A percentile compares a stretch with the other conserved stretches of the same genome.
Conservation (phyloP, 305 asterid genomes). For the Rubia balearica region DNA sequence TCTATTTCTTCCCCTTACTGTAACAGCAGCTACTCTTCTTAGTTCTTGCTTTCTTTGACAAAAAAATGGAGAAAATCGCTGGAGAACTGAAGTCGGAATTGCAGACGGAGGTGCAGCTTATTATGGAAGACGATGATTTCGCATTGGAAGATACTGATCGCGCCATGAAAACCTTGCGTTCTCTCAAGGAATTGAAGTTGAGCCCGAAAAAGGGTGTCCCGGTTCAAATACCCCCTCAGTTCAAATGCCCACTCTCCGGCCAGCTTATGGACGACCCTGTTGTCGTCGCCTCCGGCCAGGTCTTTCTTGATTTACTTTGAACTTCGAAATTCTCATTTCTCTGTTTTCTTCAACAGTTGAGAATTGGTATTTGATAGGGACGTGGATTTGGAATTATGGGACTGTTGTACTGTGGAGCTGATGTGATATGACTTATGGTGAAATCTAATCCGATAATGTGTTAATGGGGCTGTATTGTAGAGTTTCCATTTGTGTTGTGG, state of each 20-base stretch:
- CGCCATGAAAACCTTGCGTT: constrained; percentile 32
- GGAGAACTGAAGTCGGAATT: constrained; percentile 44
- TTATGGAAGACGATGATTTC: constrained; percentile 32
- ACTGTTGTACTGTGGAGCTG: background rate
- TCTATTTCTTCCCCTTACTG: background rate
- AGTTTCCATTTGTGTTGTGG: background rate
- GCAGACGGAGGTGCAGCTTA: constrained; percentile 28
- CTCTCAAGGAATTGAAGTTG: constrained; percentile 32
- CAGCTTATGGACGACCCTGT: constrained; percentile 52
- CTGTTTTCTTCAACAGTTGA: background rate
- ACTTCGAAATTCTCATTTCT: background rate
- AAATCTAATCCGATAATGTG: background rate
- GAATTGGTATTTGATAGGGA: background rate
- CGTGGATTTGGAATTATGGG: background rate
- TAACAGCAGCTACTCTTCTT: background rate
- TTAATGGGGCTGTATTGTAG: background rate
- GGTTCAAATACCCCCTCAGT: constrained; percentile 28
- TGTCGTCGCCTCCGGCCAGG: constrained; percentile 51
- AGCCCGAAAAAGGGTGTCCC: constrained; percentile 8
- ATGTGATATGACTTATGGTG: background rate
- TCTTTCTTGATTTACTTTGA: constrained; percentile 5
- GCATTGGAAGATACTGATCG: constrained; percentile 31
- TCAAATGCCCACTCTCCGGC: constrained; percentile 43
- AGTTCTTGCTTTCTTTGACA: background rate
- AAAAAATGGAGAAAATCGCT: constrained; percentile 10